These are phyloP conservation scores for Globisporangium radiosum DNA, from an alignment of 352 stramenopile species.

Conservation along the genomic window DNA sequence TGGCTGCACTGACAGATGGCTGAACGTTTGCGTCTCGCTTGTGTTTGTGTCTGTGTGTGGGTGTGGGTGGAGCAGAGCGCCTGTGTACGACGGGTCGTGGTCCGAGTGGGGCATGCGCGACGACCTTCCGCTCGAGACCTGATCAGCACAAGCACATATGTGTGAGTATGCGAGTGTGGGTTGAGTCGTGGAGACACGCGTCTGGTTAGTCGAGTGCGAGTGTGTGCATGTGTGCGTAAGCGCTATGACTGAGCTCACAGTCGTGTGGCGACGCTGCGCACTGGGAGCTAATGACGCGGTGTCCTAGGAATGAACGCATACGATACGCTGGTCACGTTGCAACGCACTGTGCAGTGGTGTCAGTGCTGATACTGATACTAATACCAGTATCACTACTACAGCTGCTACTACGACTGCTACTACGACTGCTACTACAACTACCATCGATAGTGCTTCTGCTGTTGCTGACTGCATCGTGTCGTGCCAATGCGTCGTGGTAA, in stretches of 20 bases:
- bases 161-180: background rate
- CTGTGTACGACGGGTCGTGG: conserved; percentile 90
- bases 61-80: conserved; percentile 20
- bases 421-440: no score
- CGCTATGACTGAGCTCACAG: no score
- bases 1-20: no score
- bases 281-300: background rate
- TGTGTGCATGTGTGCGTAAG: no score
- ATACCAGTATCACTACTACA: no score
- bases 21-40: background rate
- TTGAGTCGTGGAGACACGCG: background rate
- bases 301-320: background rate
- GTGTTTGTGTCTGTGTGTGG: background rate
- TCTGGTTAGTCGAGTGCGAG: background rate
- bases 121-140: conserved; percentile 46
- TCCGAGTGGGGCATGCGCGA: conserved; percentile 74
- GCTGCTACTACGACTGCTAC: no score
- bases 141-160: background rate
- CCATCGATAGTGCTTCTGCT: no score
- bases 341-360: no score
- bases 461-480: background rate
- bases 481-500: background rate
- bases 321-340: no score
- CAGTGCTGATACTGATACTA: no score
- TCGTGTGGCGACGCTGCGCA: no score